Conservation (phyloP, 225 moss, liverwort and hornwort genomes). For the Climacium dendroides region DNA sequence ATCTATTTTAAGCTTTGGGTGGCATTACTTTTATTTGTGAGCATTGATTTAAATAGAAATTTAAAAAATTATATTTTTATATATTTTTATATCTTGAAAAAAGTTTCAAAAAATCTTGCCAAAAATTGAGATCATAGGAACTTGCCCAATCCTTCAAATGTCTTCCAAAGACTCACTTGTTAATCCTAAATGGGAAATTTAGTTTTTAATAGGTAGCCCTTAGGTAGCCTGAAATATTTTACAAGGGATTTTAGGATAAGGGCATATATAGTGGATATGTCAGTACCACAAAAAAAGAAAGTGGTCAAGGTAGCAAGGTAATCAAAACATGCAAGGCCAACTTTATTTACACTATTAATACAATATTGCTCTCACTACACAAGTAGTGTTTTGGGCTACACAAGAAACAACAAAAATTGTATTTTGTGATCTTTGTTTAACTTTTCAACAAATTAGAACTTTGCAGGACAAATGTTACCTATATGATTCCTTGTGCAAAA, state of each 20-base stretch:
- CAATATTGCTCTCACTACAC: not conserved
- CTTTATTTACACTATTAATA: not conserved
- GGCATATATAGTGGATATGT: not conserved
- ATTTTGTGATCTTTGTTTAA: accelerated
- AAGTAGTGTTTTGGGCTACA: accelerated
- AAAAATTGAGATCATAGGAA: not conserved
- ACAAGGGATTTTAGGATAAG: not conserved
- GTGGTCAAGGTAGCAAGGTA: not conserved
- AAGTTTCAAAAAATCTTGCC: accelerated
- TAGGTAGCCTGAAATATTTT: not conserved
- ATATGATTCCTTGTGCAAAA: not conserved
- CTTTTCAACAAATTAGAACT: not conserved
- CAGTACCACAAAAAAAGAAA: not conserved
- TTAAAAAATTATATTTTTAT: not conserved
- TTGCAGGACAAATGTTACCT: not conserved
- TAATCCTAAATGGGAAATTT: not conserved
- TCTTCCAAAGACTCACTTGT: accelerated
- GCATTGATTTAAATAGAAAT: no score
- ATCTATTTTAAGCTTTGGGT: accelerated
- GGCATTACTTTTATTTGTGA: not conserved
- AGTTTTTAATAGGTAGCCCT: not conserved
- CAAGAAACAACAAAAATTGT: not conserved
- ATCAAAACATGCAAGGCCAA: not conserved
- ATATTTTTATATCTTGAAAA: not conserved
- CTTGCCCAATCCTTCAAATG: not conserved